A percentile compares a stretch with the other conserved stretches of the same genome.
Evolutionary conservation across 1,284 basidiomycete species (phyloP).

Genomic region (Cryptococcus sp.): DNA sequence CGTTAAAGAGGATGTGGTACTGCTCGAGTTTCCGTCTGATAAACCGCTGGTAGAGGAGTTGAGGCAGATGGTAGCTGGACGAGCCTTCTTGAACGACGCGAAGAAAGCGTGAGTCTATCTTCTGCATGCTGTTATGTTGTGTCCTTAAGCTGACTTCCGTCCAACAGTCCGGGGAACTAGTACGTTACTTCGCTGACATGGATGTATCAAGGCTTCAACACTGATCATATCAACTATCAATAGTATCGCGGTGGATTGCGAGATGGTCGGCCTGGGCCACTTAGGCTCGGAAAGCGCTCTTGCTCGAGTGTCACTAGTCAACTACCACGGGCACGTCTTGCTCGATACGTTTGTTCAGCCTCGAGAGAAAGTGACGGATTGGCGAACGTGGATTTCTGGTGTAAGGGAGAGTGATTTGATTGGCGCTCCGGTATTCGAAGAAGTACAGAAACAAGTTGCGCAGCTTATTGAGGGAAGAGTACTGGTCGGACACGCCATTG

Average conservation of each 20-base stretch:
- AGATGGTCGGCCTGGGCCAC: constrained; percentile 94
- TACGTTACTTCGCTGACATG: constrained; percentile 7
- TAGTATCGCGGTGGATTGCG: constrained; percentile 41
- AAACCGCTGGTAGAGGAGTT: constrained; percentile 40
- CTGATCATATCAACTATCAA: not conserved
- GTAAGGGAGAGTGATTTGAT: constrained; percentile 75
- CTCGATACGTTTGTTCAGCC: constrained; percentile 87
- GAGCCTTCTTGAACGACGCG: constrained; percentile 34
- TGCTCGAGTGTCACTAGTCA: constrained; percentile 89
- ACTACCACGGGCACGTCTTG: constrained; percentile 78
- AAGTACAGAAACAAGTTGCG: constrained; percentile 79
- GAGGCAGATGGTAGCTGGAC: constrained; percentile 45
- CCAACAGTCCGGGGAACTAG: constrained; percentile 36
- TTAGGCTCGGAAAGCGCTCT: constrained; percentile 78
- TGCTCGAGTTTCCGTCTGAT: constrained; percentile 33
- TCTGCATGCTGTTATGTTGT: not conserved
- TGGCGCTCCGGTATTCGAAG: constrained; percentile 75
- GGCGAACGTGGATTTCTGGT: constrained; percentile 88
- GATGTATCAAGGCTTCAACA: not conserved
- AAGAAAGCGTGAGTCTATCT: constrained; percentile 40
- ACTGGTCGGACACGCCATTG: constrained; percentile 89
- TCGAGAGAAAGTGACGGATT: constrained; percentile 87
- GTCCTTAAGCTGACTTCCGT: constrained; percentile 10
- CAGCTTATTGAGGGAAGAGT: constrained; percentile 76
- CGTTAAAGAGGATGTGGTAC: constrained; percentile 31